phyloP scores from a whole-genome alignment of 208 protist species.

The Trypanosoma conorhini region DNA sequence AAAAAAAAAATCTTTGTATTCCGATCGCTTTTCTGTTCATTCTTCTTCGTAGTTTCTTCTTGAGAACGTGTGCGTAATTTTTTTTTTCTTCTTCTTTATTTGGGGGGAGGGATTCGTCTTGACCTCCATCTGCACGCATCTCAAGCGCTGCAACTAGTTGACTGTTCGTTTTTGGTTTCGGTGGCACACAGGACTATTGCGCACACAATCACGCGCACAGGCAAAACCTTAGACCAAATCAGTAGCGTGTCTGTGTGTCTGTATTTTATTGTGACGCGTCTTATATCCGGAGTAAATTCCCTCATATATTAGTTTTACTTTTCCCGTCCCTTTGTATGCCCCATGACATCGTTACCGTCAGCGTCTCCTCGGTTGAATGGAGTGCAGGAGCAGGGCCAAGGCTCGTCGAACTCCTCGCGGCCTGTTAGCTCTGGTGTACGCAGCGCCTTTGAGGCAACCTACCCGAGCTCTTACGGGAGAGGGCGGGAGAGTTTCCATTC shows the following conservation, averaged over 20 bases:
- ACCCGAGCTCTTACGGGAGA: slow-evolving; percentile 2
- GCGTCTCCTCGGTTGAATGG: neutral
- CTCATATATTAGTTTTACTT: slow-evolving; percentile 4
- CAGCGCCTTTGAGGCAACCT: neutral
- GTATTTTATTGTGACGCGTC: neutral
- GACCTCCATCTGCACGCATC: neutral
- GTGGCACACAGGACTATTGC: neutral
- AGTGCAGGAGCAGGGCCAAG: slow-evolving; percentile 22
- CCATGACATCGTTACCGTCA: slow-evolving; percentile 4
- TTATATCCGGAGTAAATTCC: neutral
- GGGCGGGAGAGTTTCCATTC: slow-evolving; percentile 2
- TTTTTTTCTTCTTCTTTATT: neutral
- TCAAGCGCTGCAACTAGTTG: neutral
- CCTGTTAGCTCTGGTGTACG: slow-evolving; percentile 10
- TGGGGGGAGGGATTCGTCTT: neutral
- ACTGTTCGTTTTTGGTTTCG: neutral
- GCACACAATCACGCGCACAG: neutral
- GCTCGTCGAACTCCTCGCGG: slow-evolving; percentile 18
- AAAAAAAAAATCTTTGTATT: neutral
- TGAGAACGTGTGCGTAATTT: neutral
- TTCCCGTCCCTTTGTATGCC: neutral
- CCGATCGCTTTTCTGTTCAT: neutral
- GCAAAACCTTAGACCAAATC: neutral
- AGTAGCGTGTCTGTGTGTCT: neutral
- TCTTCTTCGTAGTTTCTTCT: neutral